Evolutionary conservation across 2,329 filamentous ascomycete species (phyloP), one percentile per base, ranked within the genome.

Genomic region (Paecilomyces variotii): DNA sequence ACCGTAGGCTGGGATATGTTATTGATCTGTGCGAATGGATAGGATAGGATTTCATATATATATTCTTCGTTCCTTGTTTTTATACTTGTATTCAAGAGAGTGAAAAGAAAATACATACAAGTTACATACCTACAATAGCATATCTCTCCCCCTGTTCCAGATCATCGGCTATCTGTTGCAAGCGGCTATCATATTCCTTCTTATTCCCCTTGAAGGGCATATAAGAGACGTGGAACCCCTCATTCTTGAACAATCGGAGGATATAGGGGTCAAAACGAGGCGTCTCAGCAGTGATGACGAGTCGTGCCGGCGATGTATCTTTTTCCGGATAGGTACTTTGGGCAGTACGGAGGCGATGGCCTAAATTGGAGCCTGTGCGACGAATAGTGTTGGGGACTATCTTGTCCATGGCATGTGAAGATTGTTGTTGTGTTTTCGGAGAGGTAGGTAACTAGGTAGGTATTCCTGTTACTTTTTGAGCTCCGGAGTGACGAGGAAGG

Each of bases 201-300:
- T 83, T 66, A 34, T 75, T 68, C n/a, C 81, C 80, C n/a, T 54
- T 55, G 51, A 81, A 79, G 1, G 80, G 78, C 1, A 86, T 65
- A 65, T 86, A 86, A 32, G 74, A 74, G 30, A 84, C 78, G 5
- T 77, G 69, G 67, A 86, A 86, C 2, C 84, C 84, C 69, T 87
- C 84, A 2, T 80, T 78, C 34, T 75, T 71, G 76, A 83, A 85
- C 53, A 81, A 78, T 39, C 78, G 73, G 50, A 82, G 69, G 2
- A 79, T 79, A 32, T 78, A 74, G 14, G 76, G 67, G 66, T 86
- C 82, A 63, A 85, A 85, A 32, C 68, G 58, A n/a, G 61, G 60
- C 1, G 67, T 64, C 56, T 71, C 64, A 14, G 70, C 71, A 51
- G 67, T 68, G 57, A 72, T 52, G 27, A 68, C 63, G 19, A 77